Evolutionary conservation across 805 yeast genomes (phyloP).

Genomic region (Cyberlindnera mrakii): DNA sequence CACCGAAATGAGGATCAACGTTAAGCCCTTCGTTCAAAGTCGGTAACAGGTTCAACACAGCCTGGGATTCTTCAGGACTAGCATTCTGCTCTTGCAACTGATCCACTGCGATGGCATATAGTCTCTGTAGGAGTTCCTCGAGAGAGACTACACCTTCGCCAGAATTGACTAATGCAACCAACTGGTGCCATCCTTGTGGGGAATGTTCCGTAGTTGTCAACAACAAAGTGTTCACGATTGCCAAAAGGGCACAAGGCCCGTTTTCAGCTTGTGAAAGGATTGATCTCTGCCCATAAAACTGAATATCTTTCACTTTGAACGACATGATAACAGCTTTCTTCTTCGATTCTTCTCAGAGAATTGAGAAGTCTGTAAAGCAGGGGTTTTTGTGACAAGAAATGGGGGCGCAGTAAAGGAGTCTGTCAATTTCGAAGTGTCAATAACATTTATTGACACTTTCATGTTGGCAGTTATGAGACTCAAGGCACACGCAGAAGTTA

Average conservation of each 20-base stretch:
- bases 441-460: too few relatives aligned
- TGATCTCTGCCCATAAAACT: constrained; percentile 23
- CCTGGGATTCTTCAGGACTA: not conserved
- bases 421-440: too few relatives aligned
- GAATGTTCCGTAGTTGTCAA: constrained; percentile 34
- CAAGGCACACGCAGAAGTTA: too few relatives aligned
- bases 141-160: constrained; percentile 29
- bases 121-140: constrained; percentile 37
- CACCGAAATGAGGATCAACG: constrained; percentile 65
- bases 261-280: constrained; percentile 72
- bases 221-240: constrained; percentile 65
- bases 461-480: too few relatives aligned
- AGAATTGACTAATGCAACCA: constrained; percentile 26
- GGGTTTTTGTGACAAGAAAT: too few relatives aligned
- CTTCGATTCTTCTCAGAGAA: not conserved
- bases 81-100: constrained; percentile 22
- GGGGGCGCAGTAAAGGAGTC: too few relatives aligned
- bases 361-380: too few relatives aligned
- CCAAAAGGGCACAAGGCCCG: constrained; percentile 87
- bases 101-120: constrained; percentile 42
- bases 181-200: constrained; percentile 15
- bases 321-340: not conserved
- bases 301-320: constrained; percentile 12
- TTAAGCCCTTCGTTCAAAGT: constrained; percentile 62
- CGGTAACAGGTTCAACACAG: constrained; percentile 41